Conservation (phyloP, 2,329 filamentous ascomycete species). For the Alternaria burnsii region DNA sequence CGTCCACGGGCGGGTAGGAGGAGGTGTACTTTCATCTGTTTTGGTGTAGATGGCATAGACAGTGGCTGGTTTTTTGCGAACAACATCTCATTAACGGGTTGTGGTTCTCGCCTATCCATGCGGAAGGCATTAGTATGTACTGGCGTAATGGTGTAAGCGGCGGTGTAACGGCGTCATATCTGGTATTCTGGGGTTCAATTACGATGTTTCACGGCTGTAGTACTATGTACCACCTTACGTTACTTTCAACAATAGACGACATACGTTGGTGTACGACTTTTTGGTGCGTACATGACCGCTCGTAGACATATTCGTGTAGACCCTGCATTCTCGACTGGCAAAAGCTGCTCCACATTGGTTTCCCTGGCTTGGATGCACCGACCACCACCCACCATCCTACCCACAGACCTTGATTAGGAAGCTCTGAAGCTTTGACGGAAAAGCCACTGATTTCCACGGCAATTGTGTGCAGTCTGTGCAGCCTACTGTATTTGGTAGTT, state of each 20-base stretch:
- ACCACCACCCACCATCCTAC: conserved; percentile 22
- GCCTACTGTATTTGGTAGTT: conserved; percentile 40
- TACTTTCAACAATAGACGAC: conserved; percentile 15
- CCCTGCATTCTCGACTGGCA: conserved; percentile 17
- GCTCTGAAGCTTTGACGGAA: conserved; percentile 47
- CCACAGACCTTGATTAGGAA: conserved; percentile 41
- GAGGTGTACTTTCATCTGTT: conserved; percentile 1
- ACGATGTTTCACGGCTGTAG: conserved; percentile 13
- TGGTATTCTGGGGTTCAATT: conserved; percentile 4
- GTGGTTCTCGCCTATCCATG: conserved; percentile 1
- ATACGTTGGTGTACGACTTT: not conserved
- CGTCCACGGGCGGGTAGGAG: not conserved
- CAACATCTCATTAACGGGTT: conserved; percentile 5
- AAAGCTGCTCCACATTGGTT: conserved; percentile 16
- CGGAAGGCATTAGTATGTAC: conserved; percentile 33
- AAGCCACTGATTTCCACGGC: conserved; percentile 38
- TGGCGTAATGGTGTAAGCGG: conserved; percentile 32
- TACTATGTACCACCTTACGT: conserved; percentile 4
- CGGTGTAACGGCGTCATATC: conserved; percentile 36
- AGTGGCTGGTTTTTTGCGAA: conserved; percentile 13
- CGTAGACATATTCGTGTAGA: not conserved
- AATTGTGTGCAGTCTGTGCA: conserved; percentile 6
- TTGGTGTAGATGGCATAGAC: conserved; percentile 34
- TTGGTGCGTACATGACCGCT: not conserved
- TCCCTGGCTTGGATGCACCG: conserved; percentile 24